Conservation (phyloP, 495 filamentous ascomycete species). For the Pseudomonodictys pantanalensis region DNA sequence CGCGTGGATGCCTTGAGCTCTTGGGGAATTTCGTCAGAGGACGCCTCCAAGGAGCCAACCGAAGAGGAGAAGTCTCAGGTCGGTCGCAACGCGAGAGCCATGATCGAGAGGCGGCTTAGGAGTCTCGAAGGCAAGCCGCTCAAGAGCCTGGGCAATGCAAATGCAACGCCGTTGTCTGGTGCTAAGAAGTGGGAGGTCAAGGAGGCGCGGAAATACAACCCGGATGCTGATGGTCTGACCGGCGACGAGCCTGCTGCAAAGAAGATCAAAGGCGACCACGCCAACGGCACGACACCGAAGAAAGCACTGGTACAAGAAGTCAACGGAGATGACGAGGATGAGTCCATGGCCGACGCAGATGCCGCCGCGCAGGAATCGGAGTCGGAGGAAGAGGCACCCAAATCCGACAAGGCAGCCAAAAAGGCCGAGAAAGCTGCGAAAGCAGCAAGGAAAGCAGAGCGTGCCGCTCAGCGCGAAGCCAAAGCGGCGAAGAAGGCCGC, state of each 20-base stretch:
- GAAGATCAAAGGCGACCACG: conserved; percentile 32
- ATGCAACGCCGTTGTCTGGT: conserved; percentile 58
- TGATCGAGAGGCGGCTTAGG: conserved; percentile 82
- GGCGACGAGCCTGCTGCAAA: conserved; percentile 63
- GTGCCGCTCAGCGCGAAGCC: conserved; percentile 68
- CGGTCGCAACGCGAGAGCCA: conserved; percentile 68
- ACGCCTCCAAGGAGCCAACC: conserved; percentile 64
- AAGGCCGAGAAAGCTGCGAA: conserved; percentile 49
- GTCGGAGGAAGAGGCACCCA: conserved; percentile 33
- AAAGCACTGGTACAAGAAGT: conserved; percentile 27
- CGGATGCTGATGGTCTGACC: conserved; percentile 82
- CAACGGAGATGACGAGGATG: conserved; percentile 30
- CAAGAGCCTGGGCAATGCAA: conserved; percentile 66
- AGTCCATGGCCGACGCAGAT: conserved; percentile 32
- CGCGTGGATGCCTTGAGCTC: conserved; percentile 89
- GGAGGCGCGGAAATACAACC: conserved; percentile 93
- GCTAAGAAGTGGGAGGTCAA: conserved; percentile 87
- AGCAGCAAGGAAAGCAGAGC: conserved; percentile 51
- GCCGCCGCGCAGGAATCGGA: conserved; percentile 22
- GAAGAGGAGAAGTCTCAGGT: conserved; percentile 83
- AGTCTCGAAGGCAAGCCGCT: conserved; percentile 89
- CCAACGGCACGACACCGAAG: conserved; percentile 15
- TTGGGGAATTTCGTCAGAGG: conserved; percentile 59
- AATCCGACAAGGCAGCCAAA: conserved; percentile 47
- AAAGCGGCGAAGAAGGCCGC: conserved; percentile 70